These are phyloP conservation scores for Lumnitzera racemosa DNA, from an alignment of 345 rosid species.

Conservation along the genomic window DNA sequence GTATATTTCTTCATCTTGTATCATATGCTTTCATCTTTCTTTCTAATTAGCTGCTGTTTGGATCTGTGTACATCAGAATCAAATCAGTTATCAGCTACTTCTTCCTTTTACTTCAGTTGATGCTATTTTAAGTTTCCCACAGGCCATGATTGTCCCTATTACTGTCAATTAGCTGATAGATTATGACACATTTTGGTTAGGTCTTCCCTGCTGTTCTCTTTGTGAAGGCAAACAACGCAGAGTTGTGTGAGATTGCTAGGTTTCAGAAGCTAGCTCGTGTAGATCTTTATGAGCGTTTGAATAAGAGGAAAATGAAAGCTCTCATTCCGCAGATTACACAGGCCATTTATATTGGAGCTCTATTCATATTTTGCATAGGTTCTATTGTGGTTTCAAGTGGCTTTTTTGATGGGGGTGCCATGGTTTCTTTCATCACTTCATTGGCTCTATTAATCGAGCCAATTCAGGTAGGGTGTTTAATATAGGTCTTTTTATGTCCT, in stretches of 20 bases:
- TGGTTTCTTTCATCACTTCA: constrained; percentile 77
- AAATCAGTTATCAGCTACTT: background rate
- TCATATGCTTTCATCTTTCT: too few relatives aligned
- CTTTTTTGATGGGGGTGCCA: constrained; percentile 47
- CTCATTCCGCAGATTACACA: constrained; percentile 80
- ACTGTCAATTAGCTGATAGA: background rate
- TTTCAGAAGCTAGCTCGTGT: constrained; percentile 62
- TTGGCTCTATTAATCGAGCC: constrained; percentile 82
- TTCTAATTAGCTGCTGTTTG: background rate
- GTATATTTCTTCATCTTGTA: too few relatives aligned
- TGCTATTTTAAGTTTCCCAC: background rate
- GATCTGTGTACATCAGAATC: background rate
- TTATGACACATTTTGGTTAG: constrained; percentile 21
- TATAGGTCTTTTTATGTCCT: background rate
- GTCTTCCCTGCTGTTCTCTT: constrained; percentile 82
- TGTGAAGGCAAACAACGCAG: constrained; percentile 91
- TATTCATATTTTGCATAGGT: constrained; percentile 56
- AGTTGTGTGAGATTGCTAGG: constrained; percentile 61
- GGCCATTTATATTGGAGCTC: constrained; percentile 62
- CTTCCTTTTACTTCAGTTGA: background rate
- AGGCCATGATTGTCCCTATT: background rate
- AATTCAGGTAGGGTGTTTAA: constrained; percentile 51
- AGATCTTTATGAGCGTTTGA: constrained; percentile 49
- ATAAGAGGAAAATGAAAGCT: constrained; percentile 89
- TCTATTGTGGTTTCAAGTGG: constrained; percentile 65